A percentile compares a stretch with the other conserved stretches of the same genome.
These are phyloP conservation scores for Carex myosuroides DNA, from an alignment of 176 grass and related monocot species.

Conservation along the genomic window DNA sequence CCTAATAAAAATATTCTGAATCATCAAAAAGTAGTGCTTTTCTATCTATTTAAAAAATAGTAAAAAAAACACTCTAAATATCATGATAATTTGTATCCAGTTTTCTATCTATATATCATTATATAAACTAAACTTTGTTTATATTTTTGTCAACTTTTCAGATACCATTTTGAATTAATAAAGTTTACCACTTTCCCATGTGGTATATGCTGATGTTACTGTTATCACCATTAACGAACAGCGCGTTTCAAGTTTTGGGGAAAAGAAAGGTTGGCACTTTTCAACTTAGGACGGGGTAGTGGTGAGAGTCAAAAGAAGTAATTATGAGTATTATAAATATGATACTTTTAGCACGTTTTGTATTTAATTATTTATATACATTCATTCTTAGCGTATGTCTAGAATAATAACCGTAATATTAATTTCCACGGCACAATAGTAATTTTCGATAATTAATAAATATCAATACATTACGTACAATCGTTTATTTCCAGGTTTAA, in stretches of 20 bases:
- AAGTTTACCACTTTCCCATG: slow-evolving; percentile 20
- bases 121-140: neutral
- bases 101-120: neutral
- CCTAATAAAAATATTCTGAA: too few species aligned
- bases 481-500: too few species aligned
- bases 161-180: neutral
- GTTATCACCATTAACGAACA: neutral
- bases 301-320: slow-evolving; percentile 24
- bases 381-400: too few species aligned
- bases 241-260: neutral
- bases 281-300: slow-evolving; percentile 9
- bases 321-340: slow-evolving; percentile 20
- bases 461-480: too few species aligned
- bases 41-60: too few species aligned
- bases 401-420: too few species aligned
- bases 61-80: too few species aligned
- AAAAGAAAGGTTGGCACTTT: neutral
- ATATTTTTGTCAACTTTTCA: neutral
- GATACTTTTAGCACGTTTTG: neutral
- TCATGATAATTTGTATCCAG: neutral
- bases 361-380: neutral
- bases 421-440: too few species aligned
- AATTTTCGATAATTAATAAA: too few species aligned
- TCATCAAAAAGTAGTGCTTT: too few species aligned
- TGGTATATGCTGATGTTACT: slow-evolving; percentile 13